Base-by-base conservation (phyloP, 2,329 filamentous ascomycete genomes). In the Sporothrix humicola region DNA sequence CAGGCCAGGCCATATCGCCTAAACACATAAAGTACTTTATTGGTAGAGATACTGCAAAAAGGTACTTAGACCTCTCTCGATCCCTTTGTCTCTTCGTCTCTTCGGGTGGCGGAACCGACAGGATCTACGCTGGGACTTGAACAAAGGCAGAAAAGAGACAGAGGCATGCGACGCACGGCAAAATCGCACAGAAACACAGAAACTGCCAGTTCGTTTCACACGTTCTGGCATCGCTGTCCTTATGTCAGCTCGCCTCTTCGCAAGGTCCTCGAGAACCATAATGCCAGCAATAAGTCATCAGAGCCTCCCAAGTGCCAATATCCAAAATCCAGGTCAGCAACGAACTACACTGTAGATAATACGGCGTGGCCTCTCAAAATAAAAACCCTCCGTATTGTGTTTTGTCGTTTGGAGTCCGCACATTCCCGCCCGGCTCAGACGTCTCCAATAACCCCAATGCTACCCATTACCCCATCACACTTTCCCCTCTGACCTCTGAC, bases 41-140 rank as follows among this genome's bases (percentile, higher is more conserved):
- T 3, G 13, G 17, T 20, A 2, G 9, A 3, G 3, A 12, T n/a
- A 2, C 59, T 44, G 17, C 59, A 20, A 63, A 63, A 44, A 6
- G 31, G 3, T 63, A 63, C 59, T 20, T 63, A 1, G 15, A 20
- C 6, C 15, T 44, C 23, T 31, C 58, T 37, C 42, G 31, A 44
- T 63, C 31, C 44, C 58, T 44, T 31, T 63, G 20, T 63, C 31
- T 63, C 31, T 15, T 56, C n/a, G 23, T 56, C 52, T 56, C 6
- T 37, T 44, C 58, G 31, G 31, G n/a, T 44, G 17, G 37, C 37
- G 59, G 37, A 9, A 63, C 31, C n/a, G 10, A 12, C 59, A 44
- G 59, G 23, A 44, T 63, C 59, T 63, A 13, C 37, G 15, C 59
- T 23, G 37, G 37, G 37, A 63, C 59, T 44, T 13, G 59, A 63